Evolutionary conservation across 495 filamentous ascomycete species (phyloP), one percentile per base, ranked within the genome.

Genomic region (Hyaloscypha bicolor): DNA sequence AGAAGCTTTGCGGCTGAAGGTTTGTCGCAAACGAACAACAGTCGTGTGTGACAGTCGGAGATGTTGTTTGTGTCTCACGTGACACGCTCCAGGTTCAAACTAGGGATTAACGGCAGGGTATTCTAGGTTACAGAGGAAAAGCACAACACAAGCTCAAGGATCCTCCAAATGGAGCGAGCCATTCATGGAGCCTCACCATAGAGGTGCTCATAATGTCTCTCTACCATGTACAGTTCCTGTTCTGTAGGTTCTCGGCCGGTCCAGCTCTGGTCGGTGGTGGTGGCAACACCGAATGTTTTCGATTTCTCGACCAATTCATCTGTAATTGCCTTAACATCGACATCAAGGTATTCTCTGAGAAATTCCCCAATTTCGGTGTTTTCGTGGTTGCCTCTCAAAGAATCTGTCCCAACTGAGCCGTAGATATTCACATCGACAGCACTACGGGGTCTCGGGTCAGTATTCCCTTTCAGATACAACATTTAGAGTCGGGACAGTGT

Each of bases 281-380:
- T 22, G 22, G 57, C n/a, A 29, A 53, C 29, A 31, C 60, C 60
- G 57, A 71, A 65, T 1, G 30, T 9, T 33, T 62, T 62, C 9
- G 62, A 65, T 21, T 91, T 89, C 63, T 89, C 78, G 52, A 80
- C 83, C 51, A 98, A 81, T 75, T 91, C 86, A 72, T 86, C 82
- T 3, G 93, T 97, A 52, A 96, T 85, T 25, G 80, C 79, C 0
- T 90, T 85, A 1, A 97, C 83, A 72, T 97, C 89, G 19, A 98
- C 82, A 57, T 86, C 88, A 1, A 99, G 84, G 72, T 94, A 99
- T 12, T 87, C 80, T 21, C 85, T 79, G 25, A 99, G 78, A 76
- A 96, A 98, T 35, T 82, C 77, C 16, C 95, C 95, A 4, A 99
- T 82, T 14, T 98, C 92, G 4, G 91, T 99, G 75, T 99, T 99